These are phyloP conservation scores for Psilocybe sp. DNA, from an alignment of 768 basidiomycete genomes.

Conservation along the genomic window DNA sequence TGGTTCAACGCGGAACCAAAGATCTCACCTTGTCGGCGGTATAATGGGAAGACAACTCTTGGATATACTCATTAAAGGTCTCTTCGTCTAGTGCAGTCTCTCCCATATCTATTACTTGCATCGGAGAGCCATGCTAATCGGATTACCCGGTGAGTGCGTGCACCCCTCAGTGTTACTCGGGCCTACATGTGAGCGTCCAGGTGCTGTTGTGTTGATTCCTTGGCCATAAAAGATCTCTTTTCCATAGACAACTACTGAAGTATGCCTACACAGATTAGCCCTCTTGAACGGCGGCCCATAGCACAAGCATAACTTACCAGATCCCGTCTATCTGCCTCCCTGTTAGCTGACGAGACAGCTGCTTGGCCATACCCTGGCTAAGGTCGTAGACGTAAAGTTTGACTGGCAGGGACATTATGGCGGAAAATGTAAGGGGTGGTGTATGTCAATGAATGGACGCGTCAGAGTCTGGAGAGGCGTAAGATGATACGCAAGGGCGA, in stretches of 20 bases:
- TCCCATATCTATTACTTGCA: constrained; percentile 72
- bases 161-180: not conserved
- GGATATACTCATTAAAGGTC: constrained; percentile 83
- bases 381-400: constrained; percentile 91
- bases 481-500: too few species aligned
- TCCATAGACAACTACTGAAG: constrained; percentile 83
- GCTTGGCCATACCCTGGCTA: constrained; percentile 79
- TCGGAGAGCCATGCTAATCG: constrained; percentile 68
- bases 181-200: constrained; percentile 81
- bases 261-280: constrained; percentile 57
- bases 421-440: too few species aligned
- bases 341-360: constrained; percentile 75
- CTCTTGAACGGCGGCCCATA: not conserved
- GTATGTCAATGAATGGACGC: too few species aligned
- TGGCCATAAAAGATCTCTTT: constrained; percentile 90
- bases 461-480: too few species aligned
- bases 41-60: constrained; percentile 73
- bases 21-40: constrained; percentile 78
- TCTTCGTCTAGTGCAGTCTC: constrained; percentile 78
- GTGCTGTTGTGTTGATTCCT: constrained; percentile 69
- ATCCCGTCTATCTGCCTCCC: constrained; percentile 92
- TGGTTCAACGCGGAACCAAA: not conserved
- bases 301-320: constrained; percentile 52
- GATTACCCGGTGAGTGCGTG: not conserved
- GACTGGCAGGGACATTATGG: constrained; percentile 41